Base-by-base conservation (phyloP, 805 yeast species). In the Cyberlindnera veronae region DNA sequence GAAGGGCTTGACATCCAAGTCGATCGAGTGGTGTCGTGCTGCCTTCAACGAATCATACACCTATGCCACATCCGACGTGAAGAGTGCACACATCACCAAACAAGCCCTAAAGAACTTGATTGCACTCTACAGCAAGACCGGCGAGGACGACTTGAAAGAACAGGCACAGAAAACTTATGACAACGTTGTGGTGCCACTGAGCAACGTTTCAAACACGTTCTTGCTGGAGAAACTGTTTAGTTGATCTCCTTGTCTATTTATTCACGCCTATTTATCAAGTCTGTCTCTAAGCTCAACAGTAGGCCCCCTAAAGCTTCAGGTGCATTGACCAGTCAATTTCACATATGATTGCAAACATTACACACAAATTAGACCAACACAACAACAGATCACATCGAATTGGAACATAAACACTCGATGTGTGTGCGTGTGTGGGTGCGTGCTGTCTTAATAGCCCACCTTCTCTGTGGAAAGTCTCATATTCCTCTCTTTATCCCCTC, bases 11-110 rank as follows among this genome's bases (percentile, higher is more conserved):
- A 47, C 57, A 3, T 30, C 48, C 5, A 58, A 63, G 32, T 68
- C 75, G 0, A 55, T 70, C n/a, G 64, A 64, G 41, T 62, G 69
- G 59, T 69, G 66, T 9, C 63, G 65, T 40, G 66, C 67, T 24
- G 58, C 68, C 3, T 66, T 67, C 13, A 54, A 60, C 19, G 59
- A 57, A 20, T 43, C 72, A 0, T 54, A 58, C 36, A 38, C 54
- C 22, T 44, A 57, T 38, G 53, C 67, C 12, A 56, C 51, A 19
- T 55, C 58, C 10, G 67, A 63, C 41, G 54, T 54, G 32, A 62
- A 63, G 33, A 51, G 64, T 35, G 73, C 74, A 2, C 54, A 61
- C 31, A 61, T 71, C 14, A 54, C 69, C 2, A 66, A 60, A 35
- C 59, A 64, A 32, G 59, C 69, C 5, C 58, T 69, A 38, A 38